Base-by-base conservation (phyloP, 2,329 filamentous ascomycete genomes). In the Paramyrothecium sp. region DNA sequence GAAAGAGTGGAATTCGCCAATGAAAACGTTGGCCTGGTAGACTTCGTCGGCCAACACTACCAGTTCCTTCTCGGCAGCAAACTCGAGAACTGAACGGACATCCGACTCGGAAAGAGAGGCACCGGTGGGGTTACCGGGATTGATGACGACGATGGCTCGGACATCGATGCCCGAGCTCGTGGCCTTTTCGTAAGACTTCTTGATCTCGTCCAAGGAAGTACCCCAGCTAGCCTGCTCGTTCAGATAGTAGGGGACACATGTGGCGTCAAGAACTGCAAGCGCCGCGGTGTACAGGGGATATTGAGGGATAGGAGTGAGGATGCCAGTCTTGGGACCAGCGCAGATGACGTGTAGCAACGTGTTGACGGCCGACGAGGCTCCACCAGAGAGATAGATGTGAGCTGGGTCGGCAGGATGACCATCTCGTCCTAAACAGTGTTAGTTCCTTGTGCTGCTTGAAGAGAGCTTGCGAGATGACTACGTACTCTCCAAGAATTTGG, bases 251-350 rank as follows among this genome's bases (percentile, higher is more conserved):
- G 93, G 92, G 21, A 97, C 93, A 69, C 89, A 90, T 58, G 84
- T 85, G 54, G 92, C 91, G 74, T 97, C 85, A 58, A 97, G 83
- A 41, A 97, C 78, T 53, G 91, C 81, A 58, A 98, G 84, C 0
- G 92, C 93, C n/a, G 94, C 94, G 3, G 93, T 97, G 79, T 98
- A 98, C 50, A 98, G 87, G 16, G 94, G 94, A 74, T 98, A 98
- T 75, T 98, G 94, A 3, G 94, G 94, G 65, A 97, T 97, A n/a
- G 93, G 94, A n/a, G 97, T 89, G 59, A 98, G 86, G 54, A 98
- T 84, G 60, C 94, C 94, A 3, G 89, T 89, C 58, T 89, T 81
- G 51, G 87, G 84, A 54, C 80, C 81, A 51, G 89, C 85, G 76
- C 91, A 95, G 72, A 97, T 90, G 71, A 96, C 82, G 76, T 93